Percentiles rank a stretch among this genome's conserved stretches.
These are phyloP conservation scores for Macrophomina phaseolina DNA, from an alignment of 2,329 filamentous ascomycete species.

Conservation along the genomic window DNA sequence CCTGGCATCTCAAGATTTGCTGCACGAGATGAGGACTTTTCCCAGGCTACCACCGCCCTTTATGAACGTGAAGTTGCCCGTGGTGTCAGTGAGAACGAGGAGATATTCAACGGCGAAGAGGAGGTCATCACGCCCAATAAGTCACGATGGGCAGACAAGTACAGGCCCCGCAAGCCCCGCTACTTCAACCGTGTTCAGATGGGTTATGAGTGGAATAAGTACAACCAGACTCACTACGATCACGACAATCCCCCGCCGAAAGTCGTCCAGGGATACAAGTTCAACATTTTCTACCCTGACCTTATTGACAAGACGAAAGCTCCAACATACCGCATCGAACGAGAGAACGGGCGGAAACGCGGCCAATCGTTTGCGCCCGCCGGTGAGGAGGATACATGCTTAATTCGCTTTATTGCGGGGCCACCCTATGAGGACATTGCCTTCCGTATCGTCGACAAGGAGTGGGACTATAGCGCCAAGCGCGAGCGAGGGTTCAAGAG, in stretches of 20 bases:
- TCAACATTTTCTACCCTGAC: constrained; percentile 99
- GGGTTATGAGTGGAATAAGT: constrained; percentile 99
- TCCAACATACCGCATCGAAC: constrained; percentile 93
- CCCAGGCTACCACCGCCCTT: constrained; percentile 82
- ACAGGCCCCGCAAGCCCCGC: constrained; percentile 86
- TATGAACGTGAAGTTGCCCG: constrained; percentile 93
- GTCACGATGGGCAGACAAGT: constrained; percentile 82
- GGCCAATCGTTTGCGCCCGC: constrained; percentile 93
- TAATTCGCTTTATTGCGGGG: constrained; percentile 94
- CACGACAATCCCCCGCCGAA: constrained; percentile 97
- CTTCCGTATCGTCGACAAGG: constrained; percentile 95
- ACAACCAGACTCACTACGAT: constrained; percentile 99
- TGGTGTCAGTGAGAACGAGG: constrained; percentile 90
- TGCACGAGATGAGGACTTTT: constrained; percentile 77
- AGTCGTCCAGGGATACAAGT: constrained; percentile 98
- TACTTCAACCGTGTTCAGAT: constrained; percentile 99
- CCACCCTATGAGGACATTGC: constrained; percentile 97
- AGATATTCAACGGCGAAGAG: constrained; percentile 93
- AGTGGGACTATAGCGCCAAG: constrained; percentile 99
- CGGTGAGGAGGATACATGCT: constrained; percentile 94
- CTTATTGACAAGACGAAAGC: constrained; percentile 94
- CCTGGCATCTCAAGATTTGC: constrained; percentile 72
- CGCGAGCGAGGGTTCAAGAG: constrained; percentile 92
- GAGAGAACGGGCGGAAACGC: constrained; percentile 85
- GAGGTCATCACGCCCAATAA: constrained; percentile 68